Base-by-base conservation (phyloP, 1,139 yeast species). In the Debaryomyces singareniensis region DNA sequence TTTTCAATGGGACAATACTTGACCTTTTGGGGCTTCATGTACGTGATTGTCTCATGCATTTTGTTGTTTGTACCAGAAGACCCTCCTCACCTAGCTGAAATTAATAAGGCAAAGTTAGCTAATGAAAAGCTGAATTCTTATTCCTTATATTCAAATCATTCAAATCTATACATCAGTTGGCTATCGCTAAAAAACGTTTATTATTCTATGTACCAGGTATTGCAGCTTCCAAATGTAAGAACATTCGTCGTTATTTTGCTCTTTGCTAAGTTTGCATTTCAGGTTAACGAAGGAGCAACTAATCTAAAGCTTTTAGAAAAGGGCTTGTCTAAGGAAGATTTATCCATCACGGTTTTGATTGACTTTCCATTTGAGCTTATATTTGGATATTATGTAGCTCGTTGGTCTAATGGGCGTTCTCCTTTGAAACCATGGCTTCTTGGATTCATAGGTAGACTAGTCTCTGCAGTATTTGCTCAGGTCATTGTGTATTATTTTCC, bases 331-430 rank as follows among this genome's bases (percentile, higher is more conserved):
- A 85, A 89, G 49, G 98, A 91, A 53, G 97, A 91, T 52, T 66
- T 91, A 27, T 94, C 97, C 1, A 74, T 91, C 11, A 85, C 96
- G 0, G 98, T 91, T 0, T 60, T 91, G 31, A 84, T 93, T 31
- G 96, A 91, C 52, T 91, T 91, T 56, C 99, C 99, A 5, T 87
- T 91, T 56, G 98, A 93, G 53, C 81, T 91, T 53, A 58, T 91
- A 3, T 89, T 91, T 58, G 97, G 98, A 0, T 91, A 87, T 53
- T 89, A 87, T 47, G 95, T 95, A 2, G 98, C 96, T 3, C 76
- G 87, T 45, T 87, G 96, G 96, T 84, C 96, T 0, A 71, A 79
- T 1, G 91, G 93, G 1, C 61, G 68, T 28, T 58, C 70, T 14
- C 75, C 96, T 0, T 65, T 91, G 33, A 70, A 69, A 28, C 97